Evolutionary conservation across 2,329 filamentous ascomycete species (phyloP).

Genomic region (Myotisia sp.): DNA sequence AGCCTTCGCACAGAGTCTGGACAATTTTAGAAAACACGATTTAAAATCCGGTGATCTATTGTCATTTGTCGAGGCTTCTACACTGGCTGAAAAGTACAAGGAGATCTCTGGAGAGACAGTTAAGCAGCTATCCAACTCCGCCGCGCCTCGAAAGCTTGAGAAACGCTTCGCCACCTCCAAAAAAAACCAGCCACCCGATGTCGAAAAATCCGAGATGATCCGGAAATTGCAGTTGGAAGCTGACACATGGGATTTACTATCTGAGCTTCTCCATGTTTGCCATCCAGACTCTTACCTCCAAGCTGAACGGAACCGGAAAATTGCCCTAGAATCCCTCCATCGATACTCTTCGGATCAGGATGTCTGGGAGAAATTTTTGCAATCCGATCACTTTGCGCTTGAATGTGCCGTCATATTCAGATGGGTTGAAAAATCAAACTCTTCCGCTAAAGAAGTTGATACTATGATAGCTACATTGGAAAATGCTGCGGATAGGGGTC

Average conservation of each 20-base stretch:
- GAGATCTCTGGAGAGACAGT: conserved; percentile 40
- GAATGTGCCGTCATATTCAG: conserved; percentile 69
- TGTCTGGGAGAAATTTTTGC: conserved; percentile 60
- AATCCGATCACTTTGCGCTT: conserved; percentile 55
- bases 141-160: conserved; percentile 21
- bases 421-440: conserved; percentile 71
- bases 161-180: conserved; percentile 2
- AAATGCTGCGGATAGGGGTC: conserved; percentile 57
- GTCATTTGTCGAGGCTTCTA: conserved; percentile 49
- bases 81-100: conserved; percentile 51
- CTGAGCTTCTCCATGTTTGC: conserved; percentile 57
- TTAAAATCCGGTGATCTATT: conserved; percentile 33
- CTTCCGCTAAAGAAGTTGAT: conserved; percentile 52
- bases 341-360: conserved; percentile 47
- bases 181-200: conserved; percentile 10
- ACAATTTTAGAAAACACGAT: conserved; percentile 50
- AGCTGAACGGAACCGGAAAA: conserved; percentile 26
- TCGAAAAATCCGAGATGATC: conserved; percentile 31
- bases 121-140: conserved; percentile 28
- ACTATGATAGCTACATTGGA: conserved; percentile 63
- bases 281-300: conserved; percentile 37
- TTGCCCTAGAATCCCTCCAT: conserved; percentile 32
- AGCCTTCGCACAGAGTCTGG: conserved; percentile 67
- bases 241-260: conserved; percentile 79
- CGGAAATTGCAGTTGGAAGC: conserved; percentile 65